A percentile compares a stretch with the other conserved stretches of the same genome.
Conservation (phyloP, 495 filamentous ascomycete genomes). For the Lophiotrema nucula region DNA sequence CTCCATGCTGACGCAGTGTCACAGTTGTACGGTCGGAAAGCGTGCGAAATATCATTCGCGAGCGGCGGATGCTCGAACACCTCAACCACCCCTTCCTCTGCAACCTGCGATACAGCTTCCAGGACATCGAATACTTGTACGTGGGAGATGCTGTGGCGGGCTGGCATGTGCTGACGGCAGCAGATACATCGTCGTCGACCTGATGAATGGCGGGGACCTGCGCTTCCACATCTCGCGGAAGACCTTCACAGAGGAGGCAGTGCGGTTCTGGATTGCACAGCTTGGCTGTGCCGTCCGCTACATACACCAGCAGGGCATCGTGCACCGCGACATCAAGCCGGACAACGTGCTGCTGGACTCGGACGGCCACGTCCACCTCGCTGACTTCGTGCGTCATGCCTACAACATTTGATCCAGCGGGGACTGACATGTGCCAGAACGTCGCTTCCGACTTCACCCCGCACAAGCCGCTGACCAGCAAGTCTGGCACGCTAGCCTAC, state of each 20-base stretch:
- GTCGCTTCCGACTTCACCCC: conserved; percentile 90
- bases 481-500: conserved; percentile 94
- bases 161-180: too few species aligned
- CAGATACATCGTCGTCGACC: conserved; percentile 95
- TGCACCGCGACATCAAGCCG: conserved; percentile 95
- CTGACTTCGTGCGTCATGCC: conserved; percentile 77
- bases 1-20: conserved; percentile 33
- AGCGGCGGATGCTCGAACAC: conserved; percentile 95
- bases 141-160: too few species aligned
- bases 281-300: conserved; percentile 89
- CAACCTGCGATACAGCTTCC: conserved; percentile 97
- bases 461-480: conserved; percentile 83
- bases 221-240: conserved; percentile 98
- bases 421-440: conserved; percentile 59
- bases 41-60: conserved; percentile 95
- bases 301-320: conserved; percentile 87
- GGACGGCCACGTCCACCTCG: conserved; percentile 94
- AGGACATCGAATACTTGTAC: conserved; percentile 98
- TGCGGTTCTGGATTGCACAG: conserved; percentile 95
- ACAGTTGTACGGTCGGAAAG: conserved; percentile 95
- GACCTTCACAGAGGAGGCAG: conserved; percentile 95
- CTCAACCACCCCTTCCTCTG: conserved; percentile 97
- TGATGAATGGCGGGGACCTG: conserved; percentile 97
- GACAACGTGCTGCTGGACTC: conserved; percentile 94
- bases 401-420: conserved; percentile 16